phyloP scores from a whole-genome alignment of 768 basidiomycete genomes.

The Hemileccinum impolitum region DNA sequence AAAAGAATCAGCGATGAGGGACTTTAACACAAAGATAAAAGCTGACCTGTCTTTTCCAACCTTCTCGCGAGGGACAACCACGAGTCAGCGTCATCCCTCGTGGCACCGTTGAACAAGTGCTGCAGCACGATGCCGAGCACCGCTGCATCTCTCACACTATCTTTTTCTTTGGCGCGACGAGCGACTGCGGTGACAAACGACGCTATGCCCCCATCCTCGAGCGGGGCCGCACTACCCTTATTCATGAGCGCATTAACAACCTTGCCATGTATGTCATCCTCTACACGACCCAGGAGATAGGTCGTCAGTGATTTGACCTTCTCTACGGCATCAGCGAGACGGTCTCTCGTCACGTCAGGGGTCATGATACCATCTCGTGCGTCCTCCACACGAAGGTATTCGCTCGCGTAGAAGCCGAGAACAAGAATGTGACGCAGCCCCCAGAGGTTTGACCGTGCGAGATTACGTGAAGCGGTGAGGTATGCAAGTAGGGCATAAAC shows the following conservation, averaged over 20 bases:
- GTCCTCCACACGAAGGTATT: slow-evolving; percentile 53
- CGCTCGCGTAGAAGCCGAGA: slow-evolving; percentile 59
- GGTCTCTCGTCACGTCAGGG: slow-evolving; percentile 12
- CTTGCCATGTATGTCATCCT: slow-evolving; percentile 47
- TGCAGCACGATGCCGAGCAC: slow-evolving; percentile 60
- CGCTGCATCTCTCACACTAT: slow-evolving; percentile 53
- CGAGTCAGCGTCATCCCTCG: slow-evolving; percentile 62
- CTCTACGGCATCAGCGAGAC: slow-evolving; percentile 36
- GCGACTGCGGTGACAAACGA: slow-evolving; percentile 35
- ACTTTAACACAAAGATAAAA: not conserved
- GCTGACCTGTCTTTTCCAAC: slow-evolving; percentile 59
- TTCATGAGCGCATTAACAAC: slow-evolving; percentile 37
- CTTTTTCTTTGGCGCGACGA: slow-evolving; percentile 31
- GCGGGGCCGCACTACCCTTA: slow-evolving; percentile 20
- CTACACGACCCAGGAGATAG: slow-evolving; percentile 54
- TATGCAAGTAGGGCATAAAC: slow-evolving; percentile 53
- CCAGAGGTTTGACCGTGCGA: slow-evolving; percentile 59
- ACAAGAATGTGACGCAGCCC: slow-evolving; percentile 66
- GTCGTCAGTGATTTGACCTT: slow-evolving; percentile 53
- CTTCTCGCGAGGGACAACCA: slow-evolving; percentile 74
- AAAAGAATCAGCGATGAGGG: not conserved
- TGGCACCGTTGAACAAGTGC: slow-evolving; percentile 55
- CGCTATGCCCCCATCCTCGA: slow-evolving; percentile 19
- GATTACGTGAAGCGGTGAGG: slow-evolving; percentile 56
- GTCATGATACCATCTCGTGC: slow-evolving; percentile 48